A percentile compares a stretch with the other conserved stretches of the same genome.
phyloP scores from a whole-genome alignment of 2,329 filamentous ascomycete species.

The Microdochium nivale region DNA sequence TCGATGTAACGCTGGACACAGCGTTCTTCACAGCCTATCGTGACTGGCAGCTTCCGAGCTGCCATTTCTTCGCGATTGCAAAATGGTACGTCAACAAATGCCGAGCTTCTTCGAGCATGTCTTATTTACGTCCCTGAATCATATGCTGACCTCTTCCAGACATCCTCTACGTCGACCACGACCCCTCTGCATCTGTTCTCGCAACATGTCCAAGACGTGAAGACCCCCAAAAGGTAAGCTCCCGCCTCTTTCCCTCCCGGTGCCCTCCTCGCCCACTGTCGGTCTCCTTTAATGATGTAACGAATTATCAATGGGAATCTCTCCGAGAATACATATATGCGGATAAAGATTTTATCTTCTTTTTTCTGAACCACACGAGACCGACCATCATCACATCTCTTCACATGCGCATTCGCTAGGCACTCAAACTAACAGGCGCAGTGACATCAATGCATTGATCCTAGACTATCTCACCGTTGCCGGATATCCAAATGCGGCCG shows the following conservation, averaged over 20 bases:
- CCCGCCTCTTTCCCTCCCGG: slow-evolving; percentile 1
- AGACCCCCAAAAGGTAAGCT: slow-evolving; percentile 82
- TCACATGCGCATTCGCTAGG: neutral
- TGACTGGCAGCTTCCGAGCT: neutral
- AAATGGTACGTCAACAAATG: neutral
- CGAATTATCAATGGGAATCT: slow-evolving; percentile 99
- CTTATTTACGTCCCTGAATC: slow-evolving; percentile 3
- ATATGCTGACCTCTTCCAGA: slow-evolving; percentile 29
- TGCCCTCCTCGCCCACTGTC: slow-evolving; percentile 5
- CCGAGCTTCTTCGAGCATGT: too few species aligned
- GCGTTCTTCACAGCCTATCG: neutral
- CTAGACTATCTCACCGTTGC: slow-evolving; percentile 96
- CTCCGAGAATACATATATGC: slow-evolving; percentile 83
- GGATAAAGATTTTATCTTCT: slow-evolving; percentile 64
- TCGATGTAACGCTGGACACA: neutral
- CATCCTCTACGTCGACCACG: slow-evolving; percentile 64
- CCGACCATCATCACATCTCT: slow-evolving; percentile 4
- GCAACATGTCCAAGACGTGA: slow-evolving; percentile 72
- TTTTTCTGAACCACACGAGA: slow-evolving; percentile 14
- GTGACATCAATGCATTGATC: slow-evolving; percentile 90
- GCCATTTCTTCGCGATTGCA: neutral
- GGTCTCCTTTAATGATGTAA: slow-evolving; percentile 62
- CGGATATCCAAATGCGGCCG: slow-evolving; percentile 86
- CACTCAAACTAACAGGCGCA: slow-evolving; percentile 31
- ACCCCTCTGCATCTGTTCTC: slow-evolving; percentile 70